A percentile compares a stretch with the other conserved stretches of the same genome.
These are phyloP conservation scores for Litchi chinensis DNA, from an alignment of 345 rosid species.

Conservation along the genomic window DNA sequence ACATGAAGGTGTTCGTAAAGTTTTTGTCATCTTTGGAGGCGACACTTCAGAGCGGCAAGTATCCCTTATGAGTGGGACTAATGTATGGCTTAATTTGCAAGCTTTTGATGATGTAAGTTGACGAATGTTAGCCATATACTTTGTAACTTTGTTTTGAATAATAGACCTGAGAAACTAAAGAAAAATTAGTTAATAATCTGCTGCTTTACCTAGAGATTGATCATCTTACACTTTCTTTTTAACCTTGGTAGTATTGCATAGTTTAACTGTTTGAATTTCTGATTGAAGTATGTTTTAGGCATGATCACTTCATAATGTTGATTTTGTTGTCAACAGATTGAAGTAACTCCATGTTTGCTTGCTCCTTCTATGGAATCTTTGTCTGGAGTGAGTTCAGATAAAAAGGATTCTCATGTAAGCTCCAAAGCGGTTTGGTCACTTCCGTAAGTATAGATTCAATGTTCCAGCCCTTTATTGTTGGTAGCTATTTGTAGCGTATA, in stretches of 20 bases:
- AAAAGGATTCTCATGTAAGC: constrained; percentile 39
- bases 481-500: constrained; percentile 7
- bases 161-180: neutral
- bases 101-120: constrained; percentile 76
- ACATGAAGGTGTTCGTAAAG: constrained; percentile 44
- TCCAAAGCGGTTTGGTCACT: constrained; percentile 69
- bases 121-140: constrained; percentile 9
- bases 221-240: neutral
- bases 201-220: neutral
- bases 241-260: constrained; percentile 1
- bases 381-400: constrained; percentile 31
- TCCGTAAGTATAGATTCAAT: constrained; percentile 63
- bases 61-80: constrained; percentile 96
- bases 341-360: constrained; percentile 85
- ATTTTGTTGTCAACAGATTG: constrained; percentile 64
- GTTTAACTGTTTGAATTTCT: constrained; percentile 1
- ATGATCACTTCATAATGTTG: constrained; percentile 4
- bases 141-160: constrained; percentile 12
- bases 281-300: constrained; percentile 3
- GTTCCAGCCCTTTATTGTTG: neutral
- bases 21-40: constrained; percentile 90
- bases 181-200: neutral
- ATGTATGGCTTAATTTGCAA: constrained; percentile 91
- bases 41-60: constrained; percentile 97
- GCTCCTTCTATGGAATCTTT: constrained; percentile 50